Base-by-base conservation (phyloP, 345 rosid genomes). In the Syzygium aromaticum region DNA sequence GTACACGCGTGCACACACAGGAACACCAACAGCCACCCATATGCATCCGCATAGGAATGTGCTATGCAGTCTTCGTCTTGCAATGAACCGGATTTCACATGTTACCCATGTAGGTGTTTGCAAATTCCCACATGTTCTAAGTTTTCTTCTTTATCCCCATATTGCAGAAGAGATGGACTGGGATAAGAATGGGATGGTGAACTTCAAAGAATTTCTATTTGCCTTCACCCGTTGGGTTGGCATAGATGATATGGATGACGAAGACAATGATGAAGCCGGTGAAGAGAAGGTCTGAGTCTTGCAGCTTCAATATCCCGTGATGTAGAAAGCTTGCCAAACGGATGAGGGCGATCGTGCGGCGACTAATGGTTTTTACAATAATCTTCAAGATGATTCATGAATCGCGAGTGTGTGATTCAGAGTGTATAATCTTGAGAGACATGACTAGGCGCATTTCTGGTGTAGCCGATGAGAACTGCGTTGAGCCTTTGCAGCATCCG, bases 141-240 rank as follows among this genome's bases (percentile, higher is more conserved):
- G 38, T 49, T 51, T 51, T 52, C 67, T 77, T 14, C 22, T 88
- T 53, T 64, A n/a, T 54, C 11, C 19, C 73, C 27, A 27, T 59
- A 12, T 53, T 93, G 93, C 96, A 97, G 99, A 96, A 89, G 99
- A 98, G 91, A 96, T 98, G 99, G 99, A 98, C 93, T 98, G 99
- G 99, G 99, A 98, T 91, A 96, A 91, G 82, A 98, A 95, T 83
- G 99, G 99, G 52, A 90, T 90, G 94, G 98, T 98, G 90, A 98
- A 94, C 90, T 95, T 98, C 91, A 98, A 96, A 92, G 99, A 98
- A 88, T 96, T 96, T 88, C 89, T 98, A 54, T 98, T 98, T 86
- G 99, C 99, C 84, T 96, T 96, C 91, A 96, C 99, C 0, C 90
- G 92, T 2, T 96, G 99, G 99, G 97, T 95, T 3, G 99, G 99